Evolutionary conservation across 2,329 filamentous ascomycete genomes (phyloP), one percentile per base, ranked within the genome.

Genomic region (Ceratocystis smalleyi): DNA sequence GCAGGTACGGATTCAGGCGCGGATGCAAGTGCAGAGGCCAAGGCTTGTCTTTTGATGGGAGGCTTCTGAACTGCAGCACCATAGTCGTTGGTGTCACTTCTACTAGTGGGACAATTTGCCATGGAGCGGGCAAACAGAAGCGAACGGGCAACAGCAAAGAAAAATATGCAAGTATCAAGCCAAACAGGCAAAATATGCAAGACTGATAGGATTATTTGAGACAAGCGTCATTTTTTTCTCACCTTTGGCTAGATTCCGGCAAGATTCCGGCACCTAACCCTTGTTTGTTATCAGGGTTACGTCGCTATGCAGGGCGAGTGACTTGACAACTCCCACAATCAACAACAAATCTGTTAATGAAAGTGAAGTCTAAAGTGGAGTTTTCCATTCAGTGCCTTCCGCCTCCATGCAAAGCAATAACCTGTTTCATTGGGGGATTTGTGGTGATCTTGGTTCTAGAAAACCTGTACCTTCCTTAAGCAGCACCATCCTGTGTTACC

Each of bases 101-200:
- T 45, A 3, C 59, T 24, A 40, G n/a, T 30, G 3, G 64, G 8
- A 35, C 62, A 64, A 57, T 32, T 35, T 57, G 54, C 54, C 54
- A 57, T 57, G 54, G 54, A 30, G 12, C 6, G 27, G 32, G n/a
- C 22, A 57, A 35, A 30, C 24, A 24, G 1, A 54, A 54, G 32
- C 15, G 54, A 57, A 57, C 22, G 51, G 51, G 51, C 51, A 55
- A 55, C 8, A 57, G 32, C 5, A 30, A 32, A 30, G 17, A 35
- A 35, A 15, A 35, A 57, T 57, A 30, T 15, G 54, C 27, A 10
- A 12, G 24, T 57, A 32, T 32, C 24, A 57, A 35, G 27, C 27
- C 27, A 57, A 57, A 57, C 54, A 57, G 54, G 54, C 54, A 57
- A 57, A 57, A n/a, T 57, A 57, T 57, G 54, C 54, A 32, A 57